phyloP scores from a whole-genome alignment of 768 basidiomycete species.

The Suillus plorans region DNA sequence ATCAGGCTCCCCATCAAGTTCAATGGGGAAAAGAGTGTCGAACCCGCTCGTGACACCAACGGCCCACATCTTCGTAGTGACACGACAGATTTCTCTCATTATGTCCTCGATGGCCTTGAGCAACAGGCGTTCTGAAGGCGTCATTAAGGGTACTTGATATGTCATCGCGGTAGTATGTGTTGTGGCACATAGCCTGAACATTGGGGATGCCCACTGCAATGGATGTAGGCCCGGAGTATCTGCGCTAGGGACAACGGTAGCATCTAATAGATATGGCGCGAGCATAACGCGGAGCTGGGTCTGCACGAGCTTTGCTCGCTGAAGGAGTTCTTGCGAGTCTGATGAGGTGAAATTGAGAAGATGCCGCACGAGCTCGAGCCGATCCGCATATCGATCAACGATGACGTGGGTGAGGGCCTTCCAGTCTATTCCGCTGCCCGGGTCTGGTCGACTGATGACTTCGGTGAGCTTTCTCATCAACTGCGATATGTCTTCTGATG shows the following conservation, averaged over 20 bases:
- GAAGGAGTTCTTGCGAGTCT: slow-evolving; percentile 13
- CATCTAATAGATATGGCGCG: slow-evolving; percentile 13
- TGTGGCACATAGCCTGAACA: slow-evolving; percentile 12
- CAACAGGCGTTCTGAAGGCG: slow-evolving; percentile 13
- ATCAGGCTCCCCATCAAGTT: not conserved
- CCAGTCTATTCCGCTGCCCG: slow-evolving; percentile 43
- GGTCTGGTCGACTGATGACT: slow-evolving; percentile 3
- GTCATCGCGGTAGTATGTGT: slow-evolving; percentile 10
- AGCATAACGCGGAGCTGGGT: slow-evolving; percentile 23
- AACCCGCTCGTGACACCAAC: slow-evolving; percentile 15
- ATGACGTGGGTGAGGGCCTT: slow-evolving; percentile 35
- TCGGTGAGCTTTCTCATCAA: slow-evolving; percentile 9
- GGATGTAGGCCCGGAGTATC: slow-evolving; percentile 1
- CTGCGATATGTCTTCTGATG: slow-evolving; percentile 11
- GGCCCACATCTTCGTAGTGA: slow-evolving; percentile 20
- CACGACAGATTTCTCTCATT: slow-evolving; percentile 19
- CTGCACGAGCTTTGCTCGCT: slow-evolving; percentile 8
- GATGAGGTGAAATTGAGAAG: slow-evolving; percentile 28
- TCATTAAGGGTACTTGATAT: slow-evolving; percentile 6
- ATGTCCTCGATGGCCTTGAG: slow-evolving; percentile 13
- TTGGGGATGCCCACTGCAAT: slow-evolving; percentile 11
- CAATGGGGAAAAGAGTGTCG: not conserved
- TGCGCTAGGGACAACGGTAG: slow-evolving; percentile 6
- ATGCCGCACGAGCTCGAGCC: slow-evolving; percentile 41
- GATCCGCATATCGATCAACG: slow-evolving; percentile 40